phyloP scores from a whole-genome alignment of 352 stramenopile genomes.

The Phytophthora tentaculata region DNA sequence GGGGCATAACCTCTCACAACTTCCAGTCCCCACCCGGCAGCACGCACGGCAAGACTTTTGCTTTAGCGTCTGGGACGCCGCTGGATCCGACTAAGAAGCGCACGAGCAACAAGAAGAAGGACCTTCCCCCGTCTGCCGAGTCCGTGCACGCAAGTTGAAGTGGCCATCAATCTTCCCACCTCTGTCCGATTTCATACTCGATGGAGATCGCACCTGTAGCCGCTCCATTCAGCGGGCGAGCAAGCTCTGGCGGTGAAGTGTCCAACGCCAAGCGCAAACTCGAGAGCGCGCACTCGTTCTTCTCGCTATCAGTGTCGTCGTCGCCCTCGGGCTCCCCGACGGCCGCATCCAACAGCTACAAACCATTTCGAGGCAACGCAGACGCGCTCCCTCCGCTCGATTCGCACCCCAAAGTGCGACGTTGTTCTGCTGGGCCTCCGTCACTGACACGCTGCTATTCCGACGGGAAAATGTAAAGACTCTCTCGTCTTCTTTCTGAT shows the following conservation, averaged over 20 bases:
- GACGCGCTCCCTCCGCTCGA: constrained; percentile 41
- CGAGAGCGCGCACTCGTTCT: constrained; percentile 39
- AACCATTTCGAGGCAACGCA: constrained; percentile 33
- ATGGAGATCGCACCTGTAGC: constrained; percentile 47
- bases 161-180: constrained; percentile 1
- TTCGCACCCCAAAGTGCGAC: constrained; percentile 59
- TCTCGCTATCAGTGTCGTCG: constrained; percentile 21
- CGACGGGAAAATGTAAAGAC: constrained; percentile 77
- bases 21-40: not conserved
- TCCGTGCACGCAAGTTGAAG: constrained; percentile 15
- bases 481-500: constrained; percentile 2
- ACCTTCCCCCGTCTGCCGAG: constrained; percentile 13
- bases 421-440: constrained; percentile 41
- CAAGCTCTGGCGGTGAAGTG: constrained; percentile 32
- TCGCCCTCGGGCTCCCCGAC: constrained; percentile 27
- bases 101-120: not conserved
- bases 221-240: constrained; percentile 21
- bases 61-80: constrained; percentile 24
- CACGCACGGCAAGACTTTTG: constrained; percentile 14
- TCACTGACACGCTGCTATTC: constrained; percentile 68
- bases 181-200: not conserved
- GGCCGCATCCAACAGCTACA: constrained; percentile 22
- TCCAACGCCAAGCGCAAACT: constrained; percentile 77
- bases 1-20: constrained; percentile 2
- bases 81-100: constrained; percentile 30